phyloP scores from a whole-genome alignment of 75 land plant genomes.

The Sequoiadendron giganteum region DNA sequence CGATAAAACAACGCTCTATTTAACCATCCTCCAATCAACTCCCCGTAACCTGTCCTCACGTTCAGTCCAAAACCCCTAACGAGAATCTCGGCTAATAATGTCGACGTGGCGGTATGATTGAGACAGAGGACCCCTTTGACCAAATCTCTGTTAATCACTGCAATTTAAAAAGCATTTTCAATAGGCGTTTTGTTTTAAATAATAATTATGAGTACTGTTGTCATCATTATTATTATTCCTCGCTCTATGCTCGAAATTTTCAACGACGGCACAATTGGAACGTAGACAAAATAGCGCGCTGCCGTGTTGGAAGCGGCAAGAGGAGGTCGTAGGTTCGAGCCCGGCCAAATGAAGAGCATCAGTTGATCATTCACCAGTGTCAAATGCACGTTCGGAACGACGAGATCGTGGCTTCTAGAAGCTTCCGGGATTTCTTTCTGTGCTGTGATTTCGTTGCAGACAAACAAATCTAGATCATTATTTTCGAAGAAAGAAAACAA shows the following conservation, averaged over 20 bases:
- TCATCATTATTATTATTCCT: background rate
- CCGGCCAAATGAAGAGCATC: background rate
- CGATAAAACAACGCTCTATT: background rate
- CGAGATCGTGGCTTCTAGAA: background rate
- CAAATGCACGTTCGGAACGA: background rate
- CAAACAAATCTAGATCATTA: background rate
- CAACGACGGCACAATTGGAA: background rate
- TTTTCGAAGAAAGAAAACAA: background rate
- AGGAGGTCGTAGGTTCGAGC: background rate
- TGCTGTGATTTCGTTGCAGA: background rate
- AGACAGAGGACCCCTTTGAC: background rate
- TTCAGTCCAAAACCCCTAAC: background rate
- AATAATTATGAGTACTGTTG: background rate
- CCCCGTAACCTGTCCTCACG: background rate
- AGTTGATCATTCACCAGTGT: background rate
- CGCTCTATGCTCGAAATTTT: background rate
- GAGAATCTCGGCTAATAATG: background rate
- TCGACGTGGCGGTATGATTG: conserved; percentile 6
- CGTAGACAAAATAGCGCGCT: background rate
- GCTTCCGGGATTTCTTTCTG: background rate
- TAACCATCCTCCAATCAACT: background rate
- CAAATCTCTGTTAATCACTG: background rate
- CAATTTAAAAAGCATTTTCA: background rate
- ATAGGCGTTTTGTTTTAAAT: background rate
- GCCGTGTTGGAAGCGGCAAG: background rate